phyloP scores from a whole-genome alignment of 257 asterid species.

The Forsythia viridissima region DNA sequence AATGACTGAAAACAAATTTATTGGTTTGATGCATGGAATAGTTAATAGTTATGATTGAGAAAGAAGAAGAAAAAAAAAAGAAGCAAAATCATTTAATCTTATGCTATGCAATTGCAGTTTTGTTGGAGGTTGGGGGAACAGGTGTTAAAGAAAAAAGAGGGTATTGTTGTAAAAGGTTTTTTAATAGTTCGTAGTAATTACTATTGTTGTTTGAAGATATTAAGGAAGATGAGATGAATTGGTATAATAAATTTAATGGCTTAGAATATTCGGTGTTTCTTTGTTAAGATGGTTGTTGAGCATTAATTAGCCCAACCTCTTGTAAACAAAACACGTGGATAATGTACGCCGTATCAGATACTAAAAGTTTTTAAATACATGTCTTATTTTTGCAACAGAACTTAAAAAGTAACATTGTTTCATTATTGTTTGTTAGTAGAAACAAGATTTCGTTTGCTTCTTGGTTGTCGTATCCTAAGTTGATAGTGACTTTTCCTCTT shows the following conservation, averaged over 20 bases:
- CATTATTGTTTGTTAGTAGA: background rate
- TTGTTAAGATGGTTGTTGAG: background rate
- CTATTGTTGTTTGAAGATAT: background rate
- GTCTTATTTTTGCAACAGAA: background rate
- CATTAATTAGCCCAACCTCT: background rate
- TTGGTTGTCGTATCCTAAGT: slow-evolving; percentile 10
- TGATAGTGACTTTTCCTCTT: background rate
- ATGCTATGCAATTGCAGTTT: background rate
- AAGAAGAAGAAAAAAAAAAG: background rate
- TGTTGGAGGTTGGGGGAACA: background rate
- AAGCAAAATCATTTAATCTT: background rate
- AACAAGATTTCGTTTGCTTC: slow-evolving; percentile 4
- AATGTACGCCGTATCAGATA: background rate
- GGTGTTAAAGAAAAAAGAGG: background rate
- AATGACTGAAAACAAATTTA: background rate
- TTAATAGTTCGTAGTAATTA: background rate
- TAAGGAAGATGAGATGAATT: background rate
- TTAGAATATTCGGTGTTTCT: background rate
- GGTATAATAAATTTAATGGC: background rate
- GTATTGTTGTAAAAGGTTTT: background rate
- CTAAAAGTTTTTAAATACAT: background rate
- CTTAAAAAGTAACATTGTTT: background rate
- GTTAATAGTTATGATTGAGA: background rate
- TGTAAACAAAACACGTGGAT: background rate
- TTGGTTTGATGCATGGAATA: background rate